phyloP scores from a whole-genome alignment of 139 green algal species.

The Yamagishiella unicocca region DNA sequence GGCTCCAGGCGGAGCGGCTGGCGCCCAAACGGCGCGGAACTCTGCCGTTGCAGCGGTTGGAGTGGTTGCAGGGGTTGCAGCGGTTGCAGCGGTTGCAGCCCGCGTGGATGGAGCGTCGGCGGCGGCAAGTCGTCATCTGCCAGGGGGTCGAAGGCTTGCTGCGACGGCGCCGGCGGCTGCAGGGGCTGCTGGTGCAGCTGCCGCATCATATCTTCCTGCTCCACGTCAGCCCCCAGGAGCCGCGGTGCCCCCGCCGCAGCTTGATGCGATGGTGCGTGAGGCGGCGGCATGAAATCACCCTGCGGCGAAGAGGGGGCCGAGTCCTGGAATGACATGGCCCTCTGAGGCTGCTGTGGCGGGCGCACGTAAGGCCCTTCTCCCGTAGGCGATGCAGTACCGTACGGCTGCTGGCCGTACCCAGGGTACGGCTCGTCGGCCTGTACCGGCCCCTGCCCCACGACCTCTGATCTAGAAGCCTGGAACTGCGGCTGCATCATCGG shows the following conservation, averaged over 20 bases:
- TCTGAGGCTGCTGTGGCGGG: neutral
- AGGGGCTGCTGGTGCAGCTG: neutral
- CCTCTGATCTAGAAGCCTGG: too few species aligned
- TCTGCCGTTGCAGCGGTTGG: neutral
- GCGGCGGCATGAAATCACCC: neutral
- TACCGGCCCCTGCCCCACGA: too few species aligned
- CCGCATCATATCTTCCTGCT: neutral
- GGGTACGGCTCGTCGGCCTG: too few species aligned
- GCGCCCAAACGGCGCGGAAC: neutral
- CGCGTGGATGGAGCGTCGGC: neutral
- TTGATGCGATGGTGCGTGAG: neutral
- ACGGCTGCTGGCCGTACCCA: too few species aligned
- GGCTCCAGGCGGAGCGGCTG: neutral
- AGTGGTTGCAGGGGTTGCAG: neutral
- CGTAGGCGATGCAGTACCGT: too few species aligned
- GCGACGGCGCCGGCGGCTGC: neutral
- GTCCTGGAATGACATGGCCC: neutral
- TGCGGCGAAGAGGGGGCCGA: neutral
- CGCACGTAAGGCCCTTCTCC: neutral
- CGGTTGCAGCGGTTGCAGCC: conserved; percentile 8
- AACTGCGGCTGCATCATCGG: too few species aligned
- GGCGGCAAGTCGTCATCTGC: neutral
- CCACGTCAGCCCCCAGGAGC: neutral
- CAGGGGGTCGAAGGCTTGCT: neutral
- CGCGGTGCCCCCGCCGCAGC: too few species aligned